Conservation (phyloP, 2,329 filamentous ascomycete species). For the Penicillium aurantiogriseum region DNA sequence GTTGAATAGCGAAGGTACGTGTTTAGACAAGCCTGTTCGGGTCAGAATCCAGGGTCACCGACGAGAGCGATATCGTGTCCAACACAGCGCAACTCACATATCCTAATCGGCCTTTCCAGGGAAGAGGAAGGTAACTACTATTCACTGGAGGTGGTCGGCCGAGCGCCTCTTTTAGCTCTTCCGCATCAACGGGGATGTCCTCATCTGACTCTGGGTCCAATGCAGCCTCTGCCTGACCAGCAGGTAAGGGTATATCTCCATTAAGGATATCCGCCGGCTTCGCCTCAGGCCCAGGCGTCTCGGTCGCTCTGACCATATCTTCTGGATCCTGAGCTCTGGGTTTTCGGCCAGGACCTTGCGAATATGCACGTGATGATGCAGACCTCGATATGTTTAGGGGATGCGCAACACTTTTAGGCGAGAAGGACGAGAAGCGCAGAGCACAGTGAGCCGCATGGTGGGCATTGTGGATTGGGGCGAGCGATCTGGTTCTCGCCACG, state of each 20-base stretch:
- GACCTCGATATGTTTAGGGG: background rate
- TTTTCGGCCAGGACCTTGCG: background rate
- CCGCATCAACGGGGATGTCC: slow-evolving; percentile 52
- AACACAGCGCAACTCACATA: slow-evolving; percentile 62
- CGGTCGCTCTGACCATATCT: slow-evolving; percentile 9
- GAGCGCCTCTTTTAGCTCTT: slow-evolving; percentile 58
- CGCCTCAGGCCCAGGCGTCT: background rate
- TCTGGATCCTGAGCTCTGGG: background rate
- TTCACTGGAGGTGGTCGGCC: slow-evolving; percentile 73
- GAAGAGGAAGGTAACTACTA: slow-evolving; percentile 77
- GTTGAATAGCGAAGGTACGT: slow-evolving; percentile 82
- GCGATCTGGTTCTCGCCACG: slow-evolving; percentile 30
- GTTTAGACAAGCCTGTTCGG: slow-evolving; percentile 73
- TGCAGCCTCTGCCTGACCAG: slow-evolving; percentile 21
- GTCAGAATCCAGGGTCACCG: background rate
- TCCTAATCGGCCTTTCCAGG: slow-evolving; percentile 85
- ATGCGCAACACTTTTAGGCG: background rate
- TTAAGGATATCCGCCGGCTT: slow-evolving; percentile 22
- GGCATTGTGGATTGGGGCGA: slow-evolving; percentile 14
- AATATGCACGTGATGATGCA: slow-evolving; percentile 1
- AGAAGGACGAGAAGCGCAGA: background rate
- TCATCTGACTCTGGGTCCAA: slow-evolving; percentile 56
- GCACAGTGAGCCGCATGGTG: slow-evolving; percentile 15
- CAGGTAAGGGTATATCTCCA: slow-evolving; percentile 12
- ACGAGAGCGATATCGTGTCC: no score